Evolutionary conservation across 2,329 filamentous ascomycete genomes (phyloP), one percentile per base, ranked within the genome.

Genomic region (Periconia digitata): DNA sequence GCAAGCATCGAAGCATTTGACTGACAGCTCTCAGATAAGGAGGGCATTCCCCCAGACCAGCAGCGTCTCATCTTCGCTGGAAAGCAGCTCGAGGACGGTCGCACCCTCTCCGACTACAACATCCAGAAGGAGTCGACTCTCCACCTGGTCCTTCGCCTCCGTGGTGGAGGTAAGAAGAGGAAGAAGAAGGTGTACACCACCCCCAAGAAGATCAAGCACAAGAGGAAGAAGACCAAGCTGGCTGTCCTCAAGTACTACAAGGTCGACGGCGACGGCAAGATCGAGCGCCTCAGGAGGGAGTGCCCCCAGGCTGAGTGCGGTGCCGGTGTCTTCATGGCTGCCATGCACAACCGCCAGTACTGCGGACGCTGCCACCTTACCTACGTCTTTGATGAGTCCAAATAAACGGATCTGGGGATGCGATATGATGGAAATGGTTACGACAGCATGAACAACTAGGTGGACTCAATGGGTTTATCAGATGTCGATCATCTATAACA

Each of bases 131-230:
- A 97, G 86, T 92, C 86, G 67, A 99, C 94, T 71, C 91, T 99
- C 65, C 94, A 99, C 82, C 83, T 97, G 69, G 94, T 99, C 71
- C 87, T 99, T 70, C 90, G 94, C 76, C 91, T 99, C 56, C 94
- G 92, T 85, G 94, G 94, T 85, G 94, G 92, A 79, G 92, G 79
- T 76, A 76, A 75, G 72, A 99, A 99, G 91, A 96, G 97, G 90
- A 87, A 95, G 80, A 99, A 99, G 90, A 99, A 99, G 92, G 94
- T 99, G 69, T 99, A 99, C 89, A 97, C 90, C 77, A 99, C 94
- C 73, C 94, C 94, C 78, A 99, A 99, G 92, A 99, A 99, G 91
- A 99, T 99, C 89, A 99, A 99, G 94, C 94, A 99, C 88, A 99
- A 99, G 92, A 89, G 91, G 84, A 99, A 97, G 91, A 99, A 99